These are phyloP conservation scores for Termitomyces sp. DNA, from an alignment of 768 basidiomycete genomes.

Conservation along the genomic window DNA sequence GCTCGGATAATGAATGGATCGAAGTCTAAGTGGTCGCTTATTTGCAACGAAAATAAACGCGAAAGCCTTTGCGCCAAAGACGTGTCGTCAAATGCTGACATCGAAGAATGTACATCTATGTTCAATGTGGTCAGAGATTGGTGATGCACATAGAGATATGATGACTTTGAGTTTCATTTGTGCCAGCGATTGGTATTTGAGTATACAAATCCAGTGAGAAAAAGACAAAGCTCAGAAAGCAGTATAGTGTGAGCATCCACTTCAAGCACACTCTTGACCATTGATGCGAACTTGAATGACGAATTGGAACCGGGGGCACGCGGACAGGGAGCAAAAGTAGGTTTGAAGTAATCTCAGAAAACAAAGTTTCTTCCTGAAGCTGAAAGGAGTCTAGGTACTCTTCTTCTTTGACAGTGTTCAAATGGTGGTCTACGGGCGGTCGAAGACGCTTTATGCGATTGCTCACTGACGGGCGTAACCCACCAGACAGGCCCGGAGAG, in stretches of 20 bases:
- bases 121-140: constrained; percentile 2
- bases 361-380: constrained; percentile 9
- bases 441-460: constrained; percentile 38
- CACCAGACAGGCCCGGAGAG: constrained; percentile 20
- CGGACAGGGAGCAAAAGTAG: constrained; percentile 11
- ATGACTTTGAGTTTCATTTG: neutral
- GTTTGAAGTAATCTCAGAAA: constrained; percentile 5
- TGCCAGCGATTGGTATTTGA: constrained; percentile 2
- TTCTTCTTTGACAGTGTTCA: constrained; percentile 4
- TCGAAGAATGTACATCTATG: neutral
- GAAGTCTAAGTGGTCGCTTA: constrained; percentile 18
- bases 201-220: constrained; percentile 28
- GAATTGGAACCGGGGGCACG: constrained; percentile 7
- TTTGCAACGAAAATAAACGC: constrained; percentile 25
- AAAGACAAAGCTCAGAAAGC: constrained; percentile 33
- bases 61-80: constrained; percentile 28
- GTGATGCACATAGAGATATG: neutral
- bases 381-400: neutral
- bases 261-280: constrained; percentile 26
- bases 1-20: constrained; percentile 31
- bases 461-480: constrained; percentile 36
- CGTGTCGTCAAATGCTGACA: constrained; percentile 21
- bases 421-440: constrained; percentile 11
- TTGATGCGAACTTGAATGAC: constrained; percentile 18
- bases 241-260: constrained; percentile 31